Conservation (phyloP, 495 filamentous ascomycete genomes). For the Aspergillus sparsus region DNA sequence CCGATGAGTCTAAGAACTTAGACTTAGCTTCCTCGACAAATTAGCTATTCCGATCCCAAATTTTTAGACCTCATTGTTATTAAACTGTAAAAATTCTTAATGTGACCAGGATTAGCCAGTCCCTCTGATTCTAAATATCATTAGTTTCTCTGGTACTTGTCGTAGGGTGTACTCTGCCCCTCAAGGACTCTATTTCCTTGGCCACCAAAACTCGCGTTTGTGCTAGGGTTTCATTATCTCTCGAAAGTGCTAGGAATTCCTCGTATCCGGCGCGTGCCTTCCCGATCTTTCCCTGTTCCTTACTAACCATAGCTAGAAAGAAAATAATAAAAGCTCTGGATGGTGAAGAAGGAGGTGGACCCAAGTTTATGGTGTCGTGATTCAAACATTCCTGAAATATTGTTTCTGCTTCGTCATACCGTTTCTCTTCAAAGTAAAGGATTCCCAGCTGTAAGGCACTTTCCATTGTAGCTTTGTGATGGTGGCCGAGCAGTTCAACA, state of each 20-base stretch:
- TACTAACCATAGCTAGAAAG: background rate
- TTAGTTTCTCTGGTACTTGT: too few species aligned
- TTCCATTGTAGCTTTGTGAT: background rate
- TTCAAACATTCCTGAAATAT: background rate
- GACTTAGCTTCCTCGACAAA: too few species aligned
- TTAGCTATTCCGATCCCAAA: too few species aligned
- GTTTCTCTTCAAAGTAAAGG: background rate
- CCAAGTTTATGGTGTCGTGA: background rate
- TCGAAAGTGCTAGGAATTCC: background rate
- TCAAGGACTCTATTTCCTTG: background rate
- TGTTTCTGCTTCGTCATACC: background rate
- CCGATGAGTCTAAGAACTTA: too few species aligned
- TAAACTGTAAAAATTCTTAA: too few species aligned
- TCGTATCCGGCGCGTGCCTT: background rate
- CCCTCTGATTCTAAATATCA: too few species aligned
- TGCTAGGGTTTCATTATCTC: background rate
- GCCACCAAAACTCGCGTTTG: background rate
- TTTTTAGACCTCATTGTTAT: too few species aligned
- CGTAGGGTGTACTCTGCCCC: too few species aligned
- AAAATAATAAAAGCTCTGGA: background rate
- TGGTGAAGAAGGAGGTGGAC: background rate
- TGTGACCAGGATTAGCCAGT: too few species aligned
- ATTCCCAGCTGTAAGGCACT: background rate
- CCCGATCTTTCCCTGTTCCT: background rate
- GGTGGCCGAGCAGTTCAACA: background rate